These are phyloP conservation scores for Lactifluus echinatus DNA, from an alignment of 768 basidiomycete species.

Conservation along the genomic window DNA sequence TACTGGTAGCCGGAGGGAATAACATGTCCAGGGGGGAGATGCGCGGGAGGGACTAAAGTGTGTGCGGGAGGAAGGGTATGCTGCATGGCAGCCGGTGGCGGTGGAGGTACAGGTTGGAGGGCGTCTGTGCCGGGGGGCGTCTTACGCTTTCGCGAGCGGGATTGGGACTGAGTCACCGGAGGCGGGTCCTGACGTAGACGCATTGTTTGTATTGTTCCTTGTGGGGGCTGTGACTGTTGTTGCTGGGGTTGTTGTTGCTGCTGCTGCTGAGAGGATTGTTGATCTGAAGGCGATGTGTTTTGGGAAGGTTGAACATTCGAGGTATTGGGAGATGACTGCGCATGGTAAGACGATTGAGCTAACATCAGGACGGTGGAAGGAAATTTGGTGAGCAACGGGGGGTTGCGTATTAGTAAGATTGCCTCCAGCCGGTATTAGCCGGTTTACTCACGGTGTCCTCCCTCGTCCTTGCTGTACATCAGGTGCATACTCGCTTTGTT, in stretches of 20 bases:
- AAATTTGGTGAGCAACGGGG: constrained; percentile 22
- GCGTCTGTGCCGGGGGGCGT: constrained; percentile 39
- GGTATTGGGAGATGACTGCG: constrained; percentile 22
- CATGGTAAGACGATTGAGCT: constrained; percentile 26
- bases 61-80: constrained; percentile 26
- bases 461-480: constrained; percentile 1
- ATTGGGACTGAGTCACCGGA: constrained; percentile 30
- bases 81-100: constrained; percentile 28
- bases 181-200: constrained; percentile 54
- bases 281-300: constrained; percentile 6
- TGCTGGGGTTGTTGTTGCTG: constrained; percentile 18
- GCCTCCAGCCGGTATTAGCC: constrained; percentile 18
- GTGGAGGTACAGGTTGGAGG: constrained; percentile 34
- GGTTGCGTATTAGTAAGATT: constrained; percentile 29
- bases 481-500: background rate
- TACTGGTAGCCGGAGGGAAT: constrained; percentile 29
- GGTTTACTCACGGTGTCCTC: constrained; percentile 19
- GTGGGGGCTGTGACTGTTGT: constrained; percentile 19
- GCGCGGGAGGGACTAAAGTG: constrained; percentile 17
- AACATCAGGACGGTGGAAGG: constrained; percentile 26
- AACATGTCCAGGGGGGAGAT: constrained; percentile 24
- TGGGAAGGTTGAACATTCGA: constrained; percentile 5
- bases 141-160: constrained; percentile 60
- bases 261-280: constrained; percentile 4
- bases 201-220: constrained; percentile 33